These are phyloP conservation scores for Monosporascus sp. DNA, from an alignment of 2,329 filamentous ascomycete species.

Conservation along the genomic window DNA sequence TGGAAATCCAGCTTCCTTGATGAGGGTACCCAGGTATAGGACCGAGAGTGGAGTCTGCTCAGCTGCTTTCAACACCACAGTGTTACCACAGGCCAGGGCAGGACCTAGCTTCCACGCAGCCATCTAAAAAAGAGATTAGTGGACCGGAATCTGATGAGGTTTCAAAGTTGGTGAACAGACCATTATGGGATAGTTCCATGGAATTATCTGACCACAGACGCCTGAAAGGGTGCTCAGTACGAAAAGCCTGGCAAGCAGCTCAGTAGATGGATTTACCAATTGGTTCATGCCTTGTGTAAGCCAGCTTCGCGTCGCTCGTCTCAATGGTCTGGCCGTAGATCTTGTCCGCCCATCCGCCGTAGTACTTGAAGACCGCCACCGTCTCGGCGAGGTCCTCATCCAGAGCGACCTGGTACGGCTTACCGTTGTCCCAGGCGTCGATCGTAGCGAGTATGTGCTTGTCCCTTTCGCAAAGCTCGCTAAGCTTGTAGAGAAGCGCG, in stretches of 20 bases:
- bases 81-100: constrained; percentile 59
- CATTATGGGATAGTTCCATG: constrained; percentile 42
- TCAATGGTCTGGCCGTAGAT: constrained; percentile 71
- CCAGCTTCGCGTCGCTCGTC: constrained; percentile 61
- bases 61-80: constrained; percentile 59
- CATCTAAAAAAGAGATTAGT: constrained; percentile 36
- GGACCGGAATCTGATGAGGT: neutral
- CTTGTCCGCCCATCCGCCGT: constrained; percentile 75
- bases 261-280: constrained; percentile 27
- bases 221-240: constrained; percentile 32
- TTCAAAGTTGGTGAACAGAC: neutral
- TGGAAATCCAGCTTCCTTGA: constrained; percentile 71
- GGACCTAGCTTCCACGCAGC: constrained; percentile 77
- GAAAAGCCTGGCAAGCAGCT: too few relatives aligned
- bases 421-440: constrained; percentile 83
- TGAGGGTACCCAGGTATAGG: constrained; percentile 58
- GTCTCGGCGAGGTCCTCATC: constrained; percentile 53
- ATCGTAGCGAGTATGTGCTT: constrained; percentile 40
- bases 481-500: constrained; percentile 63
- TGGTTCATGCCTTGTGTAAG: constrained; percentile 69
- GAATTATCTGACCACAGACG: constrained; percentile 69
- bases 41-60: constrained; percentile 64
- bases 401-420: constrained; percentile 60
- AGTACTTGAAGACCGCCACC: constrained; percentile 57
- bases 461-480: constrained; percentile 63